phyloP scores from a whole-genome alignment of 2,329 filamentous ascomycete genomes.

The Magnaporthales sp. region DNA sequence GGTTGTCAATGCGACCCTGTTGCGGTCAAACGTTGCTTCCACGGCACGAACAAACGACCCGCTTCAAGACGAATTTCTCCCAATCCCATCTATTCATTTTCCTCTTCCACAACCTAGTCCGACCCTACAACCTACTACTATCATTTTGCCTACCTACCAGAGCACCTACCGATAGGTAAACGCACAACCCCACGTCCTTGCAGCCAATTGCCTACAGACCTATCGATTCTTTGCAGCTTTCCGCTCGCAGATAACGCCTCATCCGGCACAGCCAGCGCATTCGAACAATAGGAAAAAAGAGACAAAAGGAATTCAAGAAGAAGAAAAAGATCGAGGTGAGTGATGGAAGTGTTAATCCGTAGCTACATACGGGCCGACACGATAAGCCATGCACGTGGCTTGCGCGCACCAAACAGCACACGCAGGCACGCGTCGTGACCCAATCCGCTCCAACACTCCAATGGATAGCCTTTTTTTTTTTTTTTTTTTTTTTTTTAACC shows the following conservation, averaged over 20 bases:
- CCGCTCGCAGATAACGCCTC: not conserved
- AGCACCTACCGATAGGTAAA: constrained; percentile 19
- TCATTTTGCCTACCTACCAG: constrained; percentile 14
- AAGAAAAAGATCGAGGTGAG: not conserved
- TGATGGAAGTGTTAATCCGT: not conserved
- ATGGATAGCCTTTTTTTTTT: not conserved
- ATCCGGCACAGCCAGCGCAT: not conserved
- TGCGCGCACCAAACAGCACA: constrained; percentile 1
- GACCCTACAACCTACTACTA: constrained; percentile 17
- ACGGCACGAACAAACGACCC: not conserved
- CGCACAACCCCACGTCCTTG: constrained; percentile 28
- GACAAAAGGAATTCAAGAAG: not conserved
- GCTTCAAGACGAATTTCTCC: not conserved
- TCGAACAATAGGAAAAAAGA: not conserved
- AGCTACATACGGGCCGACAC: not conserved
- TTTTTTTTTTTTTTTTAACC: too few species aligned
- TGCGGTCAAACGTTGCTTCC: not conserved
- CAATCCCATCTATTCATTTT: not conserved
- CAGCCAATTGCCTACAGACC: constrained; percentile 15
- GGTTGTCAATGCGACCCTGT: not conserved
- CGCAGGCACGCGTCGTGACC: not conserved
- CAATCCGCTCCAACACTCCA: not conserved
- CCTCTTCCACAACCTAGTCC: constrained; percentile 9
- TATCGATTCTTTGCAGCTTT: constrained; percentile 3
- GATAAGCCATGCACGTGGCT: not conserved